Conservation (phyloP, 2,329 filamentous ascomycete genomes). For the Curvularia lunata region DNA sequence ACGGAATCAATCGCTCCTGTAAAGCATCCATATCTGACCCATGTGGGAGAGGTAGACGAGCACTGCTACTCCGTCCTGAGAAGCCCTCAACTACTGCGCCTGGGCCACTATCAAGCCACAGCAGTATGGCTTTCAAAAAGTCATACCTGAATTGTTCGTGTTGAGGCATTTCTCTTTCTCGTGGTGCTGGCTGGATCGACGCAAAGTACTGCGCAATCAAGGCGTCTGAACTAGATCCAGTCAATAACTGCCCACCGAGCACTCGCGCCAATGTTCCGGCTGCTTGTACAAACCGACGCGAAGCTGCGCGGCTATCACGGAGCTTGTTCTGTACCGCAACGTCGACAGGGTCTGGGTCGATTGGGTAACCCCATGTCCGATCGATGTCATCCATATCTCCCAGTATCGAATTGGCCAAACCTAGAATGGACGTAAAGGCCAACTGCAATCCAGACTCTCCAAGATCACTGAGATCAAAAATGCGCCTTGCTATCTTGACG, state of each 20-base stretch:
- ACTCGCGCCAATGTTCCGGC: constrained; percentile 63
- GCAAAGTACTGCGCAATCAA: constrained; percentile 55
- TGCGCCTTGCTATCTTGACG: constrained; percentile 60
- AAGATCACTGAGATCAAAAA: constrained; percentile 59
- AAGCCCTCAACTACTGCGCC: constrained; percentile 63
- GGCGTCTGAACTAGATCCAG: constrained; percentile 47
- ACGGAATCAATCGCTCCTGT: constrained; percentile 64
- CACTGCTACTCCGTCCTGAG: constrained; percentile 53
- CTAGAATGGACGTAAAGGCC: constrained; percentile 50
- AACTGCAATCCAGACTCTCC: constrained; percentile 50
- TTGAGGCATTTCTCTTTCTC: constrained; percentile 40
- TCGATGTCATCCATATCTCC: constrained; percentile 64
- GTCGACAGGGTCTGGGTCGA: constrained; percentile 61
- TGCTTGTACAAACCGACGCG: constrained; percentile 67
- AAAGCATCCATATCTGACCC: constrained; percentile 60
- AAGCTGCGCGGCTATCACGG: constrained; percentile 61
- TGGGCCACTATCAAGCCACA: constrained; percentile 67
- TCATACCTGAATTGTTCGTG: constrained; percentile 67
- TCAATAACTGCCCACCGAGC: constrained; percentile 61
- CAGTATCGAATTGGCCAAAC: constrained; percentile 53
- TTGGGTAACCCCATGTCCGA: constrained; percentile 64
- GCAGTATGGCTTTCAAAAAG: constrained; percentile 67
- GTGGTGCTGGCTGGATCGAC: constrained; percentile 56
- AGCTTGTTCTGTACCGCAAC: constrained; percentile 63
- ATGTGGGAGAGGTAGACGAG: constrained; percentile 60